phyloP scores from a whole-genome alignment of 371 early-diverging fungal species.

The Quaeritorhiza haematococci region DNA sequence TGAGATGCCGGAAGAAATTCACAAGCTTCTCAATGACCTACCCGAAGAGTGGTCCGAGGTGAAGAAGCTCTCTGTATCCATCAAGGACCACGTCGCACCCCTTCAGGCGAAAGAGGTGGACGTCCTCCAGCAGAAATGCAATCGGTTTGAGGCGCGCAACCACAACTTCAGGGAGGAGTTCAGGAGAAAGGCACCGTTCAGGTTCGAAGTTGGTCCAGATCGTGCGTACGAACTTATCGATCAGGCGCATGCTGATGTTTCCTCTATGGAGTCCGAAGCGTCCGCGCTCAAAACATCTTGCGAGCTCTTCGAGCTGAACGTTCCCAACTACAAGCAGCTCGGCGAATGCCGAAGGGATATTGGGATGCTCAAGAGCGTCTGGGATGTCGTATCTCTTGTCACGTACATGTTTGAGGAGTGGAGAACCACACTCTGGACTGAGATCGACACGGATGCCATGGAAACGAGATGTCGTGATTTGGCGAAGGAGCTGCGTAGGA shows the following conservation, averaged over 20 bases:
- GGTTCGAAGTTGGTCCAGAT: constrained; percentile 46
- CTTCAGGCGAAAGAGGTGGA: constrained; percentile 60
- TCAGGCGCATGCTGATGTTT: constrained; percentile 42
- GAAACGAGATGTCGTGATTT: constrained; percentile 54
- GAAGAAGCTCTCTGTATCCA: constrained; percentile 49
- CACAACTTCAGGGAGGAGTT: constrained; percentile 58
- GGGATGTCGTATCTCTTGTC: constrained; percentile 56
- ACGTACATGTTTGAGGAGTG: constrained; percentile 56
- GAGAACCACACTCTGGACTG: constrained; percentile 54
- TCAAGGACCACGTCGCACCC: constrained; percentile 58
- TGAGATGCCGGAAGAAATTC: constrained; percentile 55
- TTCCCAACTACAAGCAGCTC: constrained; percentile 52
- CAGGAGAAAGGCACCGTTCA: constrained; percentile 58
- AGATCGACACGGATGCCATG: constrained; percentile 57
- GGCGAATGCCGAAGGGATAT: constrained; percentile 56
- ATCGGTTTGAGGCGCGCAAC: constrained; percentile 53
- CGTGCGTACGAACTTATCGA: constrained; percentile 47
- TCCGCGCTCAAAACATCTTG: constrained; percentile 45
- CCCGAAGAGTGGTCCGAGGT: constrained; percentile 62
- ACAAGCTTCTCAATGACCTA: constrained; percentile 54
- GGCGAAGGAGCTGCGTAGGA: constrained; percentile 50
- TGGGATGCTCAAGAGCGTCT: constrained; percentile 55
- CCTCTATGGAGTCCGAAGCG: constrained; percentile 51
- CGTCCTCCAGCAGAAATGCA: constrained; percentile 56
- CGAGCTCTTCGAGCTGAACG: constrained; percentile 56